Evolutionary conservation across 352 stramenopile species (phyloP), one percentile per base, ranked within the genome.

Genomic region (Phytophthora litchii): DNA sequence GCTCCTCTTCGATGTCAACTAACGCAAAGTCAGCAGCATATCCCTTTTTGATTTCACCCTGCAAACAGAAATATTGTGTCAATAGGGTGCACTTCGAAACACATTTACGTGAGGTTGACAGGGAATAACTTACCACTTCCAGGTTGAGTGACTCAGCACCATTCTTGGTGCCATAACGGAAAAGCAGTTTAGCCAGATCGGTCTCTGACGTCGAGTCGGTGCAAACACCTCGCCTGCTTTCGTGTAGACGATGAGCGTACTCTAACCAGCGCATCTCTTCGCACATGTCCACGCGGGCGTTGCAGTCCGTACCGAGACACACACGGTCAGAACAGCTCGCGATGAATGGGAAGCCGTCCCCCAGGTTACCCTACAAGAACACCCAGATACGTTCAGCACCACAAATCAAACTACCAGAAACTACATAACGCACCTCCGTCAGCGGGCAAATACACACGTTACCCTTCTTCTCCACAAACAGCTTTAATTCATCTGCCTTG

Each of bases 221-320:
- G 67, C 74, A 86, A 12, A 92, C 80, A 34, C 83, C 83, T 29
- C 83, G 76, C 29, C 74, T 78, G 43, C 80, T 88, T 29, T 89
- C 65, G 21, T 83, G 72, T 1, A 92, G 71, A 10, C 83, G 72
- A 53, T 92, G 83, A 0, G 78, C 78, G 43, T 92, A 92, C 53
- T 92, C 83, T 8, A 92, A 54, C 83, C 83, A 92, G 6, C 80
- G 83, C 83, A 92, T 92, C 48, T 92, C 83, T 61, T 92, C 83
- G 19, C 78, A 88, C 83, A 92, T 92, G 56, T 92, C 83, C 35
- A 92, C 86, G 35, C 83, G 75, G 11, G 83, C 80, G 37, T 92
- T 92, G 78, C 83, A 90, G 54, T 92, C 83, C 11, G 80, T 89
- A 11, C 83, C 80, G 9, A 92, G 70, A 21, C 80, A 92, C 29